Percentiles rank a stretch among this genome's conserved stretches.
Evolutionary conservation across 2,329 filamentous ascomycete genomes (phyloP).

Genomic region (Aspergillus viridinutans): DNA sequence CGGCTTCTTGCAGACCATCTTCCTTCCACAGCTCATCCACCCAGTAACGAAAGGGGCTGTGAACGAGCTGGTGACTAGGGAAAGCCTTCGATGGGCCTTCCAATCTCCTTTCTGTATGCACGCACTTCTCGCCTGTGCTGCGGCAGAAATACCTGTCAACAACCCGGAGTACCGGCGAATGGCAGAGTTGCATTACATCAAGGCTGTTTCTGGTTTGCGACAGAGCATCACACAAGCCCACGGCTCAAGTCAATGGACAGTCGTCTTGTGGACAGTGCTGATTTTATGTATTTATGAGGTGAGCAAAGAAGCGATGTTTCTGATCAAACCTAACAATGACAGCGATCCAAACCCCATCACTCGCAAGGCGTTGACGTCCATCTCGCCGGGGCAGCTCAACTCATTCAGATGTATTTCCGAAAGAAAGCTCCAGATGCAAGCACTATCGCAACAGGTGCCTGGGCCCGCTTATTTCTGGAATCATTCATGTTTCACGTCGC

Average conservation of each 20-base stretch:
- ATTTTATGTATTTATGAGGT: slow-evolving; percentile 25
- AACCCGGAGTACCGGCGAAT: slow-evolving; percentile 7
- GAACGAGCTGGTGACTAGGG: slow-evolving; percentile 7
- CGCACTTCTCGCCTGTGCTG: slow-evolving; percentile 20
- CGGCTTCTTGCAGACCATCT: slow-evolving; percentile 17
- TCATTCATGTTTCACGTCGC: slow-evolving; percentile 25
- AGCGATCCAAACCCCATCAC: slow-evolving; percentile 15
- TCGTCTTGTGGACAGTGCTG: slow-evolving; percentile 14
- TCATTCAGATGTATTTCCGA: slow-evolving; percentile 13
- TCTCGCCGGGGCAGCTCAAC: slow-evolving; percentile 18
- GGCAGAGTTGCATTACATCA: slow-evolving; percentile 14
- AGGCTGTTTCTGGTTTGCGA: slow-evolving; percentile 11
- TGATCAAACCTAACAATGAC: not conserved
- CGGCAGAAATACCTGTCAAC: slow-evolving; percentile 16
- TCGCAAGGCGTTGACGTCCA: slow-evolving; percentile 19
- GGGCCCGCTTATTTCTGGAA: slow-evolving; percentile 17
- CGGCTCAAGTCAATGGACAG: slow-evolving; percentile 2
- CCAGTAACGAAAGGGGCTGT: slow-evolving; percentile 11
- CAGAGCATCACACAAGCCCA: not conserved
- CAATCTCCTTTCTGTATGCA: slow-evolving; percentile 19
- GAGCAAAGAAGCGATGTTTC: not conserved
- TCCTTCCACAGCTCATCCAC: slow-evolving; percentile 19
- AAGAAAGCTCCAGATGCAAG: not conserved
- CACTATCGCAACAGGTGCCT: not conserved
- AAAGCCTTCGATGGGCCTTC: slow-evolving; percentile 13